These are phyloP conservation scores for Wickerhamomyces tratensis DNA, from an alignment of 805 yeast genomes.

Conservation along the genomic window DNA sequence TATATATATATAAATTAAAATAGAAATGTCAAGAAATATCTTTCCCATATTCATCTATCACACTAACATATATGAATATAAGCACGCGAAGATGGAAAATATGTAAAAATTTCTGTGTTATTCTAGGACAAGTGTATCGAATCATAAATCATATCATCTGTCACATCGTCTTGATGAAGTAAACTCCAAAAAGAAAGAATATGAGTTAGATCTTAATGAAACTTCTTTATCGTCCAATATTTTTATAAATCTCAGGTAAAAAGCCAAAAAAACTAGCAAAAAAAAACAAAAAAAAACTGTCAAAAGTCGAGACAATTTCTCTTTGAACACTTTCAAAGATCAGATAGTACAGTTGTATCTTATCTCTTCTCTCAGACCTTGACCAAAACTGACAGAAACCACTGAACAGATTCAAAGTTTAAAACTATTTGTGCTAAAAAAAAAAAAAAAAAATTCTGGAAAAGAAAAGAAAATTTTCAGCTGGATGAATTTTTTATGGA, in stretches of 20 bases:
- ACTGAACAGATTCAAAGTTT: neutral
- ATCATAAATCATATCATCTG: slow-evolving; percentile 13
- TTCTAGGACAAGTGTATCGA: slow-evolving; percentile 61
- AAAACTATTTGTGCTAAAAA: too few species aligned
- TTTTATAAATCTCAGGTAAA: too few species aligned
- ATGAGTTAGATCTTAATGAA: neutral
- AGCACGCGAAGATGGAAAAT: slow-evolving; percentile 60
- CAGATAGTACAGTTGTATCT: too few species aligned
- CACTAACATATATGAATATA: slow-evolving; percentile 3
- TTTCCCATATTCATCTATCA: slow-evolving; percentile 73
- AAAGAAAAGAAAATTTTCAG: neutral
- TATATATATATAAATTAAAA: neutral
- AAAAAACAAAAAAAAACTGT: neutral
- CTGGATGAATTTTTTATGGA: neutral
- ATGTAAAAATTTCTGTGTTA: slow-evolving; percentile 57
- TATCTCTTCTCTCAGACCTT: too few species aligned
- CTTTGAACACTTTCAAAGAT: slow-evolving; percentile 1
- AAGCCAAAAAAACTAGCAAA: too few species aligned
- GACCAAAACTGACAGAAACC: too few species aligned
- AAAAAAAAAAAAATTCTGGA: neutral
- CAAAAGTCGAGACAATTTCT: too few species aligned
- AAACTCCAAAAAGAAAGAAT: neutral
- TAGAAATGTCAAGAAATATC: slow-evolving; percentile 58
- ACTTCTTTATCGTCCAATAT: slow-evolving; percentile 1
- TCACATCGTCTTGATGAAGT: neutral